Evolutionary conservation across 2,329 filamentous ascomycete genomes (phyloP).

Genomic region (Pezicula neosporulosa): DNA sequence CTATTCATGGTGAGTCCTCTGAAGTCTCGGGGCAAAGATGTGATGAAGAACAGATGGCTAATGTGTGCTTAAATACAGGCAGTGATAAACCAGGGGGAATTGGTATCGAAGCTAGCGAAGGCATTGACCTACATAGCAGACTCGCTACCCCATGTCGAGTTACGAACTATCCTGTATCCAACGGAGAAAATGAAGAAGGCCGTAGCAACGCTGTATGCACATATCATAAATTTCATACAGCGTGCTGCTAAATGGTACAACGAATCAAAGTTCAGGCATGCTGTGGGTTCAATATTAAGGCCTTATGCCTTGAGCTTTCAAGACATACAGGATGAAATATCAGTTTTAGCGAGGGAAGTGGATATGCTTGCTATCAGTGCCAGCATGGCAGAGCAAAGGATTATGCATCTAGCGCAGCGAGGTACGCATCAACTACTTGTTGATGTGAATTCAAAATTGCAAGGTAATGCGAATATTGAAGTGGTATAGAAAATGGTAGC

Average conservation of each 20-base stretch:
- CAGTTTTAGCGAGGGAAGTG: too few species aligned
- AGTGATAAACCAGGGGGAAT: slow-evolving; percentile 9
- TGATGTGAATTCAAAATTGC: too few species aligned
- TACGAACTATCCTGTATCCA: slow-evolving; percentile 15
- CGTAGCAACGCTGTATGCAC: slow-evolving; percentile 20
- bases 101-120: slow-evolving; percentile 3
- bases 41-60: too few species aligned
- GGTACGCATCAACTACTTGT: too few species aligned
- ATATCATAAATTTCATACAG: slow-evolving; percentile 24
- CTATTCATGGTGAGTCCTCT: too few species aligned
- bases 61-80: too few species aligned
- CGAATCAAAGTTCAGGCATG: slow-evolving; percentile 15
- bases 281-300: slow-evolving; percentile 16
- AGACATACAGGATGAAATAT: slow-evolving; percentile 11
- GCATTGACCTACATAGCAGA: slow-evolving; percentile 6
- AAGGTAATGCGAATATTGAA: too few species aligned
- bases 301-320: slow-evolving; percentile 17
- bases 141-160: slow-evolving; percentile 5
- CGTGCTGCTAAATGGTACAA: slow-evolving; percentile 26
- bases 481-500: too few species aligned
- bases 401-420: too few species aligned
- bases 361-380: too few species aligned
- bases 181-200: slow-evolving; percentile 18
- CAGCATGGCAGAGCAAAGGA: too few species aligned
- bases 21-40: too few species aligned